Evolutionary conservation across 169 alveolate species (phyloP).

Genomic region (Plasmodium billcollinsi): DNA sequence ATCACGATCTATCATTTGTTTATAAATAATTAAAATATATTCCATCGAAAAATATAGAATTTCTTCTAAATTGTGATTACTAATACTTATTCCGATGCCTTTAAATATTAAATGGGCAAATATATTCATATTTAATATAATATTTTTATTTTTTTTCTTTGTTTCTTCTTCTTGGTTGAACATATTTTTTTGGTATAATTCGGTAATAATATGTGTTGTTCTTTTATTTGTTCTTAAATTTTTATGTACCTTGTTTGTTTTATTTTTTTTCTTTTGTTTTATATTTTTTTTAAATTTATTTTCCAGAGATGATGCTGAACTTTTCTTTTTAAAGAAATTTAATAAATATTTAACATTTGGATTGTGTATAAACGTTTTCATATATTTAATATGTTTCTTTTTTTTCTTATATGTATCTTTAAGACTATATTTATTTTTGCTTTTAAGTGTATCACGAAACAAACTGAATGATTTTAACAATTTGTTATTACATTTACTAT

Average conservation of each 20-base stretch:
- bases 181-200: slow-evolving; percentile 33
- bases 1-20: slow-evolving; percentile 63
- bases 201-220: slow-evolving; percentile 24
- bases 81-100: slow-evolving; percentile 75
- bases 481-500: slow-evolving; percentile 23
- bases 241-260: too few relatives aligned
- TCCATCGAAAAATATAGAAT: slow-evolving; percentile 71
- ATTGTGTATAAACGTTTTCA: not conserved
- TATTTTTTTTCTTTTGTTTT: too few relatives aligned
- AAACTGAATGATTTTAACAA: slow-evolving; percentile 27
- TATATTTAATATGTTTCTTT: not conserved
- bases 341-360: slow-evolving; percentile 21
- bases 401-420: not conserved
- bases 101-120: slow-evolving; percentile 71
- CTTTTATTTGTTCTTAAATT: not conserved
- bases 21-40: slow-evolving; percentile 46
- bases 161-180: slow-evolving; percentile 31
- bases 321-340: slow-evolving; percentile 62
- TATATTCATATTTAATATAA: slow-evolving; percentile 32
- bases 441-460: slow-evolving; percentile 19
- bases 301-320: not conserved
- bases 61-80: slow-evolving; percentile 74
- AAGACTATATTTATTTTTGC: not conserved
- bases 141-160: slow-evolving; percentile 4
- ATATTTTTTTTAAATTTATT: not conserved